Base-by-base conservation (phyloP, 805 yeast species). In the Yamadazyma philogaea region DNA sequence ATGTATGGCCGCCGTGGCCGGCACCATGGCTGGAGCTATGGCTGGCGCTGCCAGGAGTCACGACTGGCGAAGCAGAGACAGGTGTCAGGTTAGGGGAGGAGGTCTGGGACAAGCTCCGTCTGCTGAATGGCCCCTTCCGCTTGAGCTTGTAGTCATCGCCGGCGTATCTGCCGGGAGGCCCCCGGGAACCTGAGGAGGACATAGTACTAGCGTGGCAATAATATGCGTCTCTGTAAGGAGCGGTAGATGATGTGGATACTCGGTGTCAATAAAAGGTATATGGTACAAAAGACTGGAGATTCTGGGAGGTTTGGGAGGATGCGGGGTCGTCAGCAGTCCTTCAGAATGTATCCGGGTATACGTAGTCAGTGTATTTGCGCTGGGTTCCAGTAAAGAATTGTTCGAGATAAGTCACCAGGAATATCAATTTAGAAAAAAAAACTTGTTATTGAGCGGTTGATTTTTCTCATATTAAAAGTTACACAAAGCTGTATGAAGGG, bases 161-260 rank as follows among this genome's bases (percentile, higher is more conserved):
- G 30, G 34, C n/a, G 14, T 43, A 43, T 36, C 46, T 40, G 20
- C 26, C 30, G 6, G 46, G 46, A 7, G 46, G 46, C 6, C 46
- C 46, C 39, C 46, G 34, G 11, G 46, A 43, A 11, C 46, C 46
- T 21, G 43, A 39, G 11, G 46, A 43, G 16, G 42, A 37, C 46
- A 38, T 38, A 3, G 28, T 24, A 24, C 12, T 24, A 24, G 28
- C 12, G 10, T 11, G 3, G 4, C 4, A n/a, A n/a, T 24, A n/a
- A 24, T 24, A n/a, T 24, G 12, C 12, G 10, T n/a, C 28, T 24
- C n/a, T 24, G 10, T 24, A 24, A 24, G 18, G 33, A 30, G 33
- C 15, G 8, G 15, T n/a, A 30, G 15, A 30, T 14, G 33, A 24
- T 30, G 15, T n/a, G 12, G 28, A n/a, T 7, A 24, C 28, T 24